Percentiles rank a stretch among this genome's conserved stretches.
These are phyloP conservation scores for Teratosphaeria destructans DNA, from an alignment of 2,329 filamentous ascomycete species.

Conservation along the genomic window DNA sequence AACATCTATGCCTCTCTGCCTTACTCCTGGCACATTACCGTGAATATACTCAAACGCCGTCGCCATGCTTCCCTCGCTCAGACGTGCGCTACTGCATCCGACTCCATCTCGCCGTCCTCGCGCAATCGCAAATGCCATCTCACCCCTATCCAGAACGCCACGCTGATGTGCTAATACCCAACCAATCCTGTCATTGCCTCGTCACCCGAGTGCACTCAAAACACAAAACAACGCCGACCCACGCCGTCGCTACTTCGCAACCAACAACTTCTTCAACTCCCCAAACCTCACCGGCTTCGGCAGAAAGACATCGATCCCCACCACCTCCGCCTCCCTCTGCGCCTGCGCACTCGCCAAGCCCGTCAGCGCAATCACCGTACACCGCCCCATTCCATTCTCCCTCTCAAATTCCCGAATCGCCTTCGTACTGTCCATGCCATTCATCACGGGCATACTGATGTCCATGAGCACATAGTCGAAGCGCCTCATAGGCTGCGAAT, in stretches of 20 bases:
- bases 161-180: neutral
- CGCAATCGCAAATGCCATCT: too few species aligned
- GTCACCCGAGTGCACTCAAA: neutral
- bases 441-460: slow-evolving; percentile 27
- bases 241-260: neutral
- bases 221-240: neutral
- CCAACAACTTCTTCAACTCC: neutral
- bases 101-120: too few species aligned
- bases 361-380: slow-evolving; percentile 22
- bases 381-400: slow-evolving; percentile 3
- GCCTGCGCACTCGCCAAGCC: slow-evolving; percentile 22
- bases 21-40: too few species aligned
- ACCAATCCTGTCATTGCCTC: neutral
- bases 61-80: too few species aligned
- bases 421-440: slow-evolving; percentile 22
- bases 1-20: too few species aligned
- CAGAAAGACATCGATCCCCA: slow-evolving; percentile 23
- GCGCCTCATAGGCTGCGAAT: neutral
- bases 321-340: slow-evolving; percentile 13
- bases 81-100: too few species aligned
- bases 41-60: too few species aligned
- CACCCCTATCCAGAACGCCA: neutral
- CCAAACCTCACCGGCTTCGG: slow-evolving; percentile 13
- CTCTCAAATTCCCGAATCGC: slow-evolving; percentile 21
- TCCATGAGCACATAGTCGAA: slow-evolving; percentile 30